phyloP scores from a whole-genome alignment of 2,329 filamentous ascomycete genomes.

The Neonectria punicea region DNA sequence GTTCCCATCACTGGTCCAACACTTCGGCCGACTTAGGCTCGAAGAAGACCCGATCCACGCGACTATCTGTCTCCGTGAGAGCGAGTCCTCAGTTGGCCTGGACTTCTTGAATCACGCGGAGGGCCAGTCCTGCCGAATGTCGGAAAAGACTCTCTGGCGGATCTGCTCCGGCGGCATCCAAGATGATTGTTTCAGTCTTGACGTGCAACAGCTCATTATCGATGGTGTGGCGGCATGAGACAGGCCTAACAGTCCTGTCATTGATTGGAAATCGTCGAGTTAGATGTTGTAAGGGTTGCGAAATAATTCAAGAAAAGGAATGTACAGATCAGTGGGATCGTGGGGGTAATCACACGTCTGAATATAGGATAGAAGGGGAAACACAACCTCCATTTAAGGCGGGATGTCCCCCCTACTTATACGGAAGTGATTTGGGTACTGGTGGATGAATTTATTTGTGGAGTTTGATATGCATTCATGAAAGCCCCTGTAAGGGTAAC shows the following conservation, averaged over 20 bases:
- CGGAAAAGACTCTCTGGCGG: not conserved
- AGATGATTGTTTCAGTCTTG: not conserved
- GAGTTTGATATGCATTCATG: no score
- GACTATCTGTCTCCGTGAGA: not conserved
- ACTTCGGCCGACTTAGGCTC: not conserved
- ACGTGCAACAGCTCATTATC: not conserved
- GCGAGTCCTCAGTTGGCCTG: not conserved
- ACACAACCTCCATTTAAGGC: no score
- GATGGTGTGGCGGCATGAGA: not conserved
- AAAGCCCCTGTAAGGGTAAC: not conserved
- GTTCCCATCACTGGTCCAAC: no score
- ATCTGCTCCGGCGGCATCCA: not conserved
- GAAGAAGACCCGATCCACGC: not conserved
- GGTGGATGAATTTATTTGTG: no score
- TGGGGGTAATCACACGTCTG: no score
- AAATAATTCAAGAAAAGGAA: no score
- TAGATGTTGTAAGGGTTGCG: not conserved
- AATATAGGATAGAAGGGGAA: no score
- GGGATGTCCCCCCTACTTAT: no score
- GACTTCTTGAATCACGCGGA: not conserved
- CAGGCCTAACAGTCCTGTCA: not conserved
- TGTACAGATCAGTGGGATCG: no score
- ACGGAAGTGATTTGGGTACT: no score
- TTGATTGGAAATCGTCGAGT: not conserved
- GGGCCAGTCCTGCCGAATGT: not conserved